Base-by-base conservation (phyloP, 1,284 basidiomycete species). In the Marasmius fiardii region DNA sequence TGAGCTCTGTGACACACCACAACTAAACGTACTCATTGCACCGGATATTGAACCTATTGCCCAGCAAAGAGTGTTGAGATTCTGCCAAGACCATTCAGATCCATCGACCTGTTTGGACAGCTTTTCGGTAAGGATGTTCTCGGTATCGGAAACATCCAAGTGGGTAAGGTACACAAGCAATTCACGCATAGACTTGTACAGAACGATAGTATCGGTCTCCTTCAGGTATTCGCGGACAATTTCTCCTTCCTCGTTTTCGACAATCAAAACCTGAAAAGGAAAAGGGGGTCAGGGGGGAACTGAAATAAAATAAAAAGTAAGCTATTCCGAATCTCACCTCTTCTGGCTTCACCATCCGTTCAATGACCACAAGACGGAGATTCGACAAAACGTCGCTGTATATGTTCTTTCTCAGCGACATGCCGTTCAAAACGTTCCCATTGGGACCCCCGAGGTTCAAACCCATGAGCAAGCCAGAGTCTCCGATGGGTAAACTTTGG, bases 171-270 rank as follows among this genome's bases (percentile, higher is more conserved):
- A 99, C 43, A 96, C 93, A 55, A 98, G 81, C 23, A 98, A 85
- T 73, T 98, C 96, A 62, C 96, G 88, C 95, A 99, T 99, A 52
- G 90, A 92, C 80, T 99, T 99, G 83, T 99, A 99, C 26, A 99
- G 80, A 34, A 98, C 95, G 65, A 99, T 98, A 45, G 97, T 99
- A 71, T 99, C 97, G 68, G 82, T 91, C 76, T 99, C 97, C 78
- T 99, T 99, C 91, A 99, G 93, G 72, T 99, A 98, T 73, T 99
- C 97, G 61, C 97, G 87, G 23, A 99, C 97, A 62, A 99, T 98
- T 78, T 99, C 97, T 60, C 97, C 97, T 71, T 99, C 97, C 65
- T 99, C 97, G 69, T 99, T 99, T 74, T 99, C 97, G 31, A 99
- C 97, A 62, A 99, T 95, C 51, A 99, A 79, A 11, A 98, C 94